Base-by-base conservation (phyloP, 2,329 filamentous ascomycete genomes). In the Trichoderma semiorbis region DNA sequence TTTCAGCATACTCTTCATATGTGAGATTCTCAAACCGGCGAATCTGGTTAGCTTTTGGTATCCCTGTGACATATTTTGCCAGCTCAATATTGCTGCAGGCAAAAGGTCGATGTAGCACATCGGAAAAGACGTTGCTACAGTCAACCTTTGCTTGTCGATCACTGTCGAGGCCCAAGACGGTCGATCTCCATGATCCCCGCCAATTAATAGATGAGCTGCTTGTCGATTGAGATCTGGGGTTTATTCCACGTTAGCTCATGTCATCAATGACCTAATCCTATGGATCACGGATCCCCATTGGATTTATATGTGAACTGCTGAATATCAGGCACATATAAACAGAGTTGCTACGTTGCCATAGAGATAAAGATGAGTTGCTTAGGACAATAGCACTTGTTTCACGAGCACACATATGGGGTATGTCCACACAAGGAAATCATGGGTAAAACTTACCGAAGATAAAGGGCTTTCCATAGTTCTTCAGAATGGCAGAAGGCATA, bases 71-170 rank as follows among this genome's bases (percentile, higher is more conserved):
- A 79, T 91, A 97, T 2, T 88, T 87, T 7, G 84, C 80, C 53
- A 97, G 83, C 2, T 87, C 82, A 32, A 94, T 90, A 78, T 97
- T 89, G 60, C 93, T 92, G 83, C 95, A 98, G 75, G 93, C 91
- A 80, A 97, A 98, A 0, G 95, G 95, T 11, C 95, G 89, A 81
- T 98, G 93, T 28, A 98, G 86, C 8, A 93, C 90, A 81, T 99
- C 95, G 16, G 95, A 98, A 81, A 93, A 98, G 66, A 98, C 89
- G 76, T 90, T 89, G 66, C 87, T 87, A 82, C 95, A 97, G 75
- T 92, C 87, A 43, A 97, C 84, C 14, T 82, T 84, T 47, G 89
- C 85, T 62, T 88, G 84, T 71, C 85, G 83, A 16, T 81, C 80
- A 24, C 78, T 73, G 1, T 85, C 79, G 16, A 93, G 84, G 43